Evolutionary conservation across 2,329 filamentous ascomycete species (phyloP).

Genomic region (Arachnopeziza araneosa): DNA sequence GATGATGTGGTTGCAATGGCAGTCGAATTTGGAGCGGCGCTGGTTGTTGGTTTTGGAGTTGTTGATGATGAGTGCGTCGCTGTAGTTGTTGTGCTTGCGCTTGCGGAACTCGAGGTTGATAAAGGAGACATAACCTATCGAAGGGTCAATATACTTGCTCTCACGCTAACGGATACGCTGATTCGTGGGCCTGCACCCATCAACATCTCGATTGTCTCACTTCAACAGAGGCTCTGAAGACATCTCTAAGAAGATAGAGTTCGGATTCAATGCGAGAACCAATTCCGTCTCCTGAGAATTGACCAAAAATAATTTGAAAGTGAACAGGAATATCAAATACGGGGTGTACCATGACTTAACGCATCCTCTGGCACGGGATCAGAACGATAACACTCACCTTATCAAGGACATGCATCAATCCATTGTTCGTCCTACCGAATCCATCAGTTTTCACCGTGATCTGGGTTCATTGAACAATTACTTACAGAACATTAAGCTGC

Average conservation of each 20-base stretch:
- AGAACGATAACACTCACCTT: neutral
- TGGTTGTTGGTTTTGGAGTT: neutral
- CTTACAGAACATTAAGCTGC: conserved; percentile 2
- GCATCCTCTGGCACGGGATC: neutral
- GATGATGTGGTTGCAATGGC: neutral
- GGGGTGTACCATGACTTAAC: too few species aligned
- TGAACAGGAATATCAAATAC: too few species aligned
- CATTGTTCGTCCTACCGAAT: conserved; percentile 1
- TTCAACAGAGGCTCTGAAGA: too few species aligned
- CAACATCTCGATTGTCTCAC: too few species aligned
- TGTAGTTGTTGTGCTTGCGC: neutral
- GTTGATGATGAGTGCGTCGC: neutral
- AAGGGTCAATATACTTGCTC: neutral
- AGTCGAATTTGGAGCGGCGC: neutral
- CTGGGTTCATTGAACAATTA: neutral
- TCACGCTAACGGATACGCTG: neutral
- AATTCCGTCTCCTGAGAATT: too few species aligned
- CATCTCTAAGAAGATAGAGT: too few species aligned
- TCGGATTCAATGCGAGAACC: too few species aligned
- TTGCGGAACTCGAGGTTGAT: neutral
- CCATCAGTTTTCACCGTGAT: neutral
- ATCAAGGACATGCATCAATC: conserved; percentile 2
- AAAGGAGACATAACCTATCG: neutral
- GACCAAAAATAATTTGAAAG: too few species aligned
- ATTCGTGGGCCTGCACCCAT: too few species aligned